These are phyloP conservation scores for Craspedostauros australis DNA, from an alignment of 108 stramenopile genomes.

Conservation along the genomic window DNA sequence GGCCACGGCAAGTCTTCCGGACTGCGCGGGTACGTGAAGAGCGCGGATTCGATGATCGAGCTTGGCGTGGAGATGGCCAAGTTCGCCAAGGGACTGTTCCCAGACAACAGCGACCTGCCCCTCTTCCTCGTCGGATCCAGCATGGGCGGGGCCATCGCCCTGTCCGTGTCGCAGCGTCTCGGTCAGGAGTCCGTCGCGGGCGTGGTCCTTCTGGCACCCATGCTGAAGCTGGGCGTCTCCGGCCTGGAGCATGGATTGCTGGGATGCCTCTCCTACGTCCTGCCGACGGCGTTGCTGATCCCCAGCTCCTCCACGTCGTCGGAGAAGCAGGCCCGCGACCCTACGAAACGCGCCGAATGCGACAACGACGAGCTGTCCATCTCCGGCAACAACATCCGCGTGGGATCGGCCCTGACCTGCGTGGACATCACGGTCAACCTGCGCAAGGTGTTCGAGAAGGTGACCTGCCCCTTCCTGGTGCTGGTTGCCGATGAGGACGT, in stretches of 20 bases:
- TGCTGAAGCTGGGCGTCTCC: constrained; percentile 62
- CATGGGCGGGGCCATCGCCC: constrained; percentile 80
- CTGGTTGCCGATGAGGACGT: constrained; percentile 77
- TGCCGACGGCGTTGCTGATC: constrained; percentile 48
- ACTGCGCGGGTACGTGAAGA: constrained; percentile 46
- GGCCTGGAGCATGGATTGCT: constrained; percentile 29
- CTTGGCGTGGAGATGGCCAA: constrained; percentile 48
- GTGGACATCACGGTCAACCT: constrained; percentile 50
- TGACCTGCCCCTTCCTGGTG: constrained; percentile 51
- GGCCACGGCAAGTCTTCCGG: constrained; percentile 74
- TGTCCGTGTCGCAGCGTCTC: constrained; percentile 47
- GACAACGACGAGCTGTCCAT: constrained; percentile 44
- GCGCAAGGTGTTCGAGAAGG: constrained; percentile 23
- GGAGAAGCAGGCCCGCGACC: constrained; percentile 70
- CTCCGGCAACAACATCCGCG: constrained; percentile 16
- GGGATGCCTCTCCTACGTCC: constrained; percentile 28
- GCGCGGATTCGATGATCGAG: constrained; percentile 45
- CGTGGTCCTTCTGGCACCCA: constrained; percentile 73
- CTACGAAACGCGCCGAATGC: constrained; percentile 57
- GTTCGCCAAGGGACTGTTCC: constrained; percentile 28
- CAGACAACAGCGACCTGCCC: constrained; percentile 12
- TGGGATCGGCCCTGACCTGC: constrained; percentile 62
- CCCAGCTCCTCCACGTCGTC: constrained; percentile 55
- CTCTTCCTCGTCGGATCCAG: constrained; percentile 65
- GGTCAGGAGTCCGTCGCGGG: constrained; percentile 19